These are phyloP conservation scores for Phytophthora vignae DNA, from an alignment of 352 stramenopile species.

Conservation along the genomic window DNA sequence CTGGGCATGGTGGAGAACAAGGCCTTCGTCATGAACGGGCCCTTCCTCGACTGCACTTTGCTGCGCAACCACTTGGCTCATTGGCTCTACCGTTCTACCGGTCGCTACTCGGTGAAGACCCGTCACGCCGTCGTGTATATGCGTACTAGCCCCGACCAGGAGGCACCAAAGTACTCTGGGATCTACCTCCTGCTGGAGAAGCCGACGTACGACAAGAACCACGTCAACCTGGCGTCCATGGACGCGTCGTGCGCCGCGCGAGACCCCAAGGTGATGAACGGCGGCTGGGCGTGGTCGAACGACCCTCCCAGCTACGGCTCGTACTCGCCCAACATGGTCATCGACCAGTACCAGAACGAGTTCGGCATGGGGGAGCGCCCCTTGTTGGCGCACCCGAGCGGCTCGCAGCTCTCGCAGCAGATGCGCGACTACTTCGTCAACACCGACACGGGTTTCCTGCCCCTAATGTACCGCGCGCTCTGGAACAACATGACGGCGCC, in stretches of 20 bases:
- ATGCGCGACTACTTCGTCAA: slow-evolving; percentile 84
- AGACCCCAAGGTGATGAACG: slow-evolving; percentile 52
- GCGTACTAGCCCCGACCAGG: slow-evolving; percentile 37
- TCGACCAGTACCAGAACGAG: slow-evolving; percentile 84
- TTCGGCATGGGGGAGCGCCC: slow-evolving; percentile 82
- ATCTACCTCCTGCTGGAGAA: slow-evolving; percentile 86
- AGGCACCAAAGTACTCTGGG: slow-evolving; percentile 55
- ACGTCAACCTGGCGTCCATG: slow-evolving; percentile 67
- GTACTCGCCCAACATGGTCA: slow-evolving; percentile 79
- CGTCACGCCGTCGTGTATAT: slow-evolving; percentile 79
- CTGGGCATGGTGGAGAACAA: slow-evolving; percentile 71
- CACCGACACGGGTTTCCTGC: slow-evolving; percentile 63
- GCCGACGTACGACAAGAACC: slow-evolving; percentile 73
- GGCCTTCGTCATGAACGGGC: slow-evolving; percentile 80
- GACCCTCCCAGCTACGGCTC: slow-evolving; percentile 70
- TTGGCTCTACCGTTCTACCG: slow-evolving; percentile 74
- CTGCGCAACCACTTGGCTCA: slow-evolving; percentile 85
- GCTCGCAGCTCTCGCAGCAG: slow-evolving; percentile 62
- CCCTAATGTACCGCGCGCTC: slow-evolving; percentile 69
- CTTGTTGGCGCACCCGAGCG: slow-evolving; percentile 61
- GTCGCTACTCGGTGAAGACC: slow-evolving; percentile 73
- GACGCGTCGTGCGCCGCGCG: slow-evolving; percentile 46
- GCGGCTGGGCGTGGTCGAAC: slow-evolving; percentile 86
- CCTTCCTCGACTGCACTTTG: slow-evolving; percentile 74
- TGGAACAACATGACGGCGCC: slow-evolving; percentile 85